These are phyloP conservation scores for Candida insectorum DNA, from an alignment of 805 yeast species.

Conservation along the genomic window DNA sequence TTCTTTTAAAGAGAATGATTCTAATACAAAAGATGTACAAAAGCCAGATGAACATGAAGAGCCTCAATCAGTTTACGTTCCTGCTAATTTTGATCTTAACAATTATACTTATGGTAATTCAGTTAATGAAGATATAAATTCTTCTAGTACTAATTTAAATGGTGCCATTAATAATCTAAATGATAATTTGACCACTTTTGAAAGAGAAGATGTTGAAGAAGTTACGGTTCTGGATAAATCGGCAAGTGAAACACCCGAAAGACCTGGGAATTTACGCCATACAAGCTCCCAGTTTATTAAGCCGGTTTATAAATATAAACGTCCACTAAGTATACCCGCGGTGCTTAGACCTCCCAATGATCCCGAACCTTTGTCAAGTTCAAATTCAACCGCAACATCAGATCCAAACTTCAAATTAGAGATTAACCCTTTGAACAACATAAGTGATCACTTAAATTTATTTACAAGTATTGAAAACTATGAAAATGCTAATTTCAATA, in stretches of 20 bases:
- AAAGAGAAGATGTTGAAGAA: slow-evolving; percentile 8
- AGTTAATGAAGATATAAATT: not conserved
- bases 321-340: slow-evolving; percentile 50
- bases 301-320: slow-evolving; percentile 46
- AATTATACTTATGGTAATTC: slow-evolving; percentile 12
- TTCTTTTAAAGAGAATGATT: not conserved
- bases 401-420: slow-evolving; percentile 4
- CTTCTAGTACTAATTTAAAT: slow-evolving; percentile 5
- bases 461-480: not conserved
- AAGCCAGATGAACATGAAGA: not conserved
- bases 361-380: not conserved
- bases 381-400: slow-evolving; percentile 1
- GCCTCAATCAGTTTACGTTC: slow-evolving; percentile 15
- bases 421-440: not conserved
- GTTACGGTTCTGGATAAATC: not conserved
- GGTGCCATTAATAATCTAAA: slow-evolving; percentile 21
- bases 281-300: slow-evolving; percentile 10
- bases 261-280: not conserved
- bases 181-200: slow-evolving; percentile 18
- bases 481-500: not conserved
- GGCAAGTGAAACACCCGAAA: not conserved
- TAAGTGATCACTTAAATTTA: not conserved
- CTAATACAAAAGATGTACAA: not conserved
- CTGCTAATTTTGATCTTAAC: slow-evolving; percentile 45
- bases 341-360: slow-evolving; percentile 42